Percentiles rank a stretch among this genome's conserved stretches.
Evolutionary conservation across 345 rosid genomes (phyloP).

Genomic region (Physaria fendleri): DNA sequence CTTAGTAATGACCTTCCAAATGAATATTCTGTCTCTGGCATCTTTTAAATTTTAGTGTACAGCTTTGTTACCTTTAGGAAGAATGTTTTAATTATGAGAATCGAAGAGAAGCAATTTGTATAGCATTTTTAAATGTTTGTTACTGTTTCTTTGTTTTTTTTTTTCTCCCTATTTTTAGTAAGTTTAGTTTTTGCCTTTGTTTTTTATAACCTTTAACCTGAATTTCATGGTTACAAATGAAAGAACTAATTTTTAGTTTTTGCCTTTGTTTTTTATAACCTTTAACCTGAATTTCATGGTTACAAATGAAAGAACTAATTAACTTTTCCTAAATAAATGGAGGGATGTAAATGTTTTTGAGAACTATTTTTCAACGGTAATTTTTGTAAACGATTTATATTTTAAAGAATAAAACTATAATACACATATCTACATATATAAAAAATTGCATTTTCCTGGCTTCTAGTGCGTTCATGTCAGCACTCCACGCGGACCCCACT

Average conservation of each 20-base stretch:
- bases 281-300: too few relatives aligned
- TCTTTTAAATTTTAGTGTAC: too few relatives aligned
- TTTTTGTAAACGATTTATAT: too few relatives aligned
- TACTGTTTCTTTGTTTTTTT: neutral
- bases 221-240: neutral
- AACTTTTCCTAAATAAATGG: neutral
- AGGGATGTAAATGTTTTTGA: neutral
- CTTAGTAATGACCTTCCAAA: constrained; percentile 41
- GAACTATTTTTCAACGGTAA: neutral
- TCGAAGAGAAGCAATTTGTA: neutral
- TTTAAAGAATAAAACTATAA: too few relatives aligned
- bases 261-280: too few relatives aligned
- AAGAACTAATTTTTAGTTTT: too few relatives aligned
- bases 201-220: neutral
- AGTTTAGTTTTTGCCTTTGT: neutral
- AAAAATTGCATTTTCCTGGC: too few relatives aligned
- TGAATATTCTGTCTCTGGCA: constrained; percentile 52
- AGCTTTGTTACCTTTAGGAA: neutral
- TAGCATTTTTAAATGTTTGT: neutral
- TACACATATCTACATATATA: too few relatives aligned
- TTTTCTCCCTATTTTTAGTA: constrained; percentile 15
- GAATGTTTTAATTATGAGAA: neutral
- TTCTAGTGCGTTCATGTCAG: too few relatives aligned
- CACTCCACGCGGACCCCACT: too few relatives aligned
- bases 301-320: too few relatives aligned